Conservation (phyloP, 108 stramenopile genomes). For the Nitzschia sp. region DNA sequence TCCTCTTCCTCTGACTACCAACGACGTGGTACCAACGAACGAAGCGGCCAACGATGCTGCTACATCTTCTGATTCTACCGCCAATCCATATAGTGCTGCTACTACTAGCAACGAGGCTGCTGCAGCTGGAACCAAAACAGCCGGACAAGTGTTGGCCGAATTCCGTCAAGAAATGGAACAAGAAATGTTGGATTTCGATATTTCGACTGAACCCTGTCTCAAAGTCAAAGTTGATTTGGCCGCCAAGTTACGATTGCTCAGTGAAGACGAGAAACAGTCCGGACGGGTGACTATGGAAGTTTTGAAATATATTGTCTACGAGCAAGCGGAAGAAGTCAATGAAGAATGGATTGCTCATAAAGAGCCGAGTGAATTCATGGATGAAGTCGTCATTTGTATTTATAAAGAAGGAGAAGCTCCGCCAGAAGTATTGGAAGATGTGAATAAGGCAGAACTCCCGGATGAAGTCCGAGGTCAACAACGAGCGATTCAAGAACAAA, state of each 20-base stretch:
- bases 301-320: slow-evolving; percentile 81
- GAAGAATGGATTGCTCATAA: slow-evolving; percentile 86
- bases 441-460: slow-evolving; percentile 79
- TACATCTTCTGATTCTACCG: not conserved
- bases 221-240: slow-evolving; percentile 41
- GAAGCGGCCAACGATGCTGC: not conserved
- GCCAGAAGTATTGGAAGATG: slow-evolving; percentile 73
- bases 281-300: slow-evolving; percentile 81
- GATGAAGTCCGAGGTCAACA: slow-evolving; percentile 77
- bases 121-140: slow-evolving; percentile 17
- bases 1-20: not conserved
- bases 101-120: not conserved
- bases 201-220: slow-evolving; percentile 26
- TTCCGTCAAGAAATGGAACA: slow-evolving; percentile 63
- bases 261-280: slow-evolving; percentile 37
- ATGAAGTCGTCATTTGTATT: slow-evolving; percentile 68
- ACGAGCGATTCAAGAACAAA: slow-evolving; percentile 55
- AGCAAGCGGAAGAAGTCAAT: slow-evolving; percentile 85
- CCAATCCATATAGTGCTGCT: not conserved
- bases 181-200: slow-evolving; percentile 67
- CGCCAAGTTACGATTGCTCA: slow-evolving; percentile 16
- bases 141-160: slow-evolving; percentile 46
- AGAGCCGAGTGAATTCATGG: slow-evolving; percentile 81
- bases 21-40: not conserved
- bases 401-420: slow-evolving; percentile 88